Percentiles rank a stretch among this genome's conserved stretches.
Evolutionary conservation across 1,284 basidiomycete genomes (phyloP).

Genomic region (Neolentinus lepideus): DNA sequence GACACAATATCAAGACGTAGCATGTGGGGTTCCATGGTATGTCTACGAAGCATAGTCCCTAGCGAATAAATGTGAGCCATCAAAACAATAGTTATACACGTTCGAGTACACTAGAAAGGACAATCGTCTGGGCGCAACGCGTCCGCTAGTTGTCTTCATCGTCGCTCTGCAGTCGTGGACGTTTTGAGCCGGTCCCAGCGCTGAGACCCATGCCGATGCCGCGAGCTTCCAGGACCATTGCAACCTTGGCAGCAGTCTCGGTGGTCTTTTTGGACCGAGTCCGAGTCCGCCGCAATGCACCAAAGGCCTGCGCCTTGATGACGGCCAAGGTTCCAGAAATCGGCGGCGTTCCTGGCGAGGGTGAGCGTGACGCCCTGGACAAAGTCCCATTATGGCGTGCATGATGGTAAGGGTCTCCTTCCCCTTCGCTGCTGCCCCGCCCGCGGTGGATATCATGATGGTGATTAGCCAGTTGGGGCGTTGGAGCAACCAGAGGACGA

Average conservation of each 20-base stretch:
- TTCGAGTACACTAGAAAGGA: constrained; percentile 8
- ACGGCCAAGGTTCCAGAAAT: constrained; percentile 78
- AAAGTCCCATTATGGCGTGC: constrained; percentile 9
- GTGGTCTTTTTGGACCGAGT: constrained; percentile 62
- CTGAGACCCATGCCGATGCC: constrained; percentile 59
- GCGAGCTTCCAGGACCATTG: constrained; percentile 67
- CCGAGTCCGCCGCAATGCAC: constrained; percentile 70
- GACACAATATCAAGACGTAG: constrained; percentile 1
- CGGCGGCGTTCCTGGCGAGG: constrained; percentile 54
- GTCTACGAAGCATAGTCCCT: not conserved
- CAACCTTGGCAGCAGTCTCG: constrained; percentile 67
- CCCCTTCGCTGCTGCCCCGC: constrained; percentile 49
- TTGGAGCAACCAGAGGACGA: constrained; percentile 38
- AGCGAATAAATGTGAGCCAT: not conserved
- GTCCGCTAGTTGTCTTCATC: constrained; percentile 30
- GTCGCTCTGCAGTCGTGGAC: constrained; percentile 51
- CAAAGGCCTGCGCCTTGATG: constrained; percentile 82
- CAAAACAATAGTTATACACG: constrained; percentile 7
- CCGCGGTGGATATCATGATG: constrained; percentile 34
- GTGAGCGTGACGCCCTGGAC: constrained; percentile 47
- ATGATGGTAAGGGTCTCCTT: constrained; percentile 33
- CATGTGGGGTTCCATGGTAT: not conserved
- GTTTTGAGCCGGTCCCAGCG: constrained; percentile 40
- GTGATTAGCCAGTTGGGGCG: constrained; percentile 41
- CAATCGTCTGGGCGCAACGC: constrained; percentile 21